Conservation (phyloP, 306 rosid genomes). For the Cucurbita argyrosperma region DNA sequence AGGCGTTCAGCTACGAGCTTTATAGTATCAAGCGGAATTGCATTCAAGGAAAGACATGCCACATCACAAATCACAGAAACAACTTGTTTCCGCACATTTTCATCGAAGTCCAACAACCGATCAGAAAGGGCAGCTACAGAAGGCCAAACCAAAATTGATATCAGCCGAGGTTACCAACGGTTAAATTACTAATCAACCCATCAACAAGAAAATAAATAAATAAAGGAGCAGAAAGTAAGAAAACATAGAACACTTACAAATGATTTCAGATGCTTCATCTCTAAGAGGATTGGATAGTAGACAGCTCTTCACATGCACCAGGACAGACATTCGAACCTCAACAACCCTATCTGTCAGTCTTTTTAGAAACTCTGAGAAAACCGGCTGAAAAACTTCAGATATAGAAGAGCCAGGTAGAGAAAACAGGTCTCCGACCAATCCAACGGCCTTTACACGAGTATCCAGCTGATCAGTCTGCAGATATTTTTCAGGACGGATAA, state of each 20-base stretch:
- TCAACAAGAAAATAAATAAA: not conserved
- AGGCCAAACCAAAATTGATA: slow-evolving; percentile 17
- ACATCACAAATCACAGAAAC: slow-evolving; percentile 91
- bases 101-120: slow-evolving; percentile 90
- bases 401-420: slow-evolving; percentile 57
- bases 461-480: slow-evolving; percentile 88
- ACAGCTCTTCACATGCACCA: slow-evolving; percentile 75
- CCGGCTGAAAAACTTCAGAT: slow-evolving; percentile 79
- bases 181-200: not conserved
- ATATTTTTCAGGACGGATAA: not conserved
- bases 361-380: slow-evolving; percentile 82
- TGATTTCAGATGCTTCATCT: slow-evolving; percentile 66
- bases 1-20: slow-evolving; percentile 93
- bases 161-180: slow-evolving; percentile 10
- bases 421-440: slow-evolving; percentile 81
- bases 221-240: not conserved
- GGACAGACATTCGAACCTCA: slow-evolving; percentile 80
- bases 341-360: slow-evolving; percentile 86
- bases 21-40: slow-evolving; percentile 63
- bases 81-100: slow-evolving; percentile 86
- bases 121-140: slow-evolving; percentile 81
- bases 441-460: slow-evolving; percentile 80
- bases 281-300: slow-evolving; percentile 60
- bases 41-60: slow-evolving; percentile 48
- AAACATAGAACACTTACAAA: slow-evolving; percentile 36